Percentiles rank a stretch among this genome's conserved stretches.
Conservation (phyloP, 139 green algal species). For the Micractinium conductrix region DNA sequence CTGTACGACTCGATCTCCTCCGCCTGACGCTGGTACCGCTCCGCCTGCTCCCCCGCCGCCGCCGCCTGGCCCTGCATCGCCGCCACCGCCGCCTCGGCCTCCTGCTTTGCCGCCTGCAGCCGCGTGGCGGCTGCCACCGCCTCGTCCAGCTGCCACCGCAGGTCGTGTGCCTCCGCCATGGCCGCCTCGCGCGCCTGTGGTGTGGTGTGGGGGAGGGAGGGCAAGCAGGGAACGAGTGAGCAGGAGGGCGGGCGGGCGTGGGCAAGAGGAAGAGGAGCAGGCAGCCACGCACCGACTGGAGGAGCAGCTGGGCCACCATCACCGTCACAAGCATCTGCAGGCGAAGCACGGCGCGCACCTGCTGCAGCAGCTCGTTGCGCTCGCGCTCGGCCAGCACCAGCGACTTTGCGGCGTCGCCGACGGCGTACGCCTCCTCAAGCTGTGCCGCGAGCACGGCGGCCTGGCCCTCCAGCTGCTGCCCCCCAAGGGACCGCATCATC, state of each 20-base stretch:
- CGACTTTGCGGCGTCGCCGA: not conserved
- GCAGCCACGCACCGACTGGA: no score
- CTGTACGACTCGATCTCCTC: not conserved
- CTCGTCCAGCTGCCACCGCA: slow-evolving; percentile 2
- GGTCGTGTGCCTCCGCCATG: not conserved
- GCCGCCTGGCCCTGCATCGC: not conserved
- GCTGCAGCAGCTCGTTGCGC: slow-evolving; percentile 1
- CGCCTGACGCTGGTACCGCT: not conserved
- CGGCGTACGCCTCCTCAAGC: slow-evolving; percentile 6
- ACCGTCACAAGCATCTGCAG: no score
- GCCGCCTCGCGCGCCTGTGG: no score
- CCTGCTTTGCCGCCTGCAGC: not conserved
- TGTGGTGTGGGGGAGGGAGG: no score
- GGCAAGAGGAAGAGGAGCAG: no score
- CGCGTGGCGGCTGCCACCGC: not conserved
- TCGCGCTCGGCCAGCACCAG: slow-evolving; percentile 4
- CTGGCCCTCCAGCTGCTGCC: not conserved
- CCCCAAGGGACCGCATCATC: not conserved
- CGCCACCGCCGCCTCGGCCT: not conserved
- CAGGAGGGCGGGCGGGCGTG: no score
- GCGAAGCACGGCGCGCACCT: no score
- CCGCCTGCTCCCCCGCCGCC: not conserved
- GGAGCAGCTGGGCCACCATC: no score
- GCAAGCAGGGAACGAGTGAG: no score
- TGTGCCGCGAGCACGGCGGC: not conserved